Percentiles rank a stretch among this genome's conserved stretches.
phyloP scores from a whole-genome alignment of 148 eudicot species.

The Heliamphora exappendiculata region DNA sequence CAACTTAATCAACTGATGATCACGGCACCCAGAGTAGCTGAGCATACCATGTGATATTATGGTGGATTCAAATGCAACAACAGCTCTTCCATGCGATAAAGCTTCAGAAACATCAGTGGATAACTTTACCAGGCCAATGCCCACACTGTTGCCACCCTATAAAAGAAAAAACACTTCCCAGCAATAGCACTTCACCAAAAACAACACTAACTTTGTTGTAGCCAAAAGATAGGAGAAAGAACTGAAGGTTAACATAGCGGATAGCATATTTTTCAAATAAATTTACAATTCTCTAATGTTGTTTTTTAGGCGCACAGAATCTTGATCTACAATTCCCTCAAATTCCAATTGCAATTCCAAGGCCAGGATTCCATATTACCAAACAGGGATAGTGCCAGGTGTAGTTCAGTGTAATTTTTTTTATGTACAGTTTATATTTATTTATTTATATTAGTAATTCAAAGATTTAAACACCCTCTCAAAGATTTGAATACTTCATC shows the following conservation, averaged over 20 bases:
- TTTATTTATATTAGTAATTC: too few relatives aligned
- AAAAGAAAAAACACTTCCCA: not conserved
- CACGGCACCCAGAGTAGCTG: not conserved
- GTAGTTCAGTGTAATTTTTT: too few relatives aligned
- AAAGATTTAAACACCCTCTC: too few relatives aligned
- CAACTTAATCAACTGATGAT: not conserved
- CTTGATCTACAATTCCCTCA: not conserved
- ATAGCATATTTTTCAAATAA: not conserved
- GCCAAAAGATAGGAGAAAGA: not conserved
- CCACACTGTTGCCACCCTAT: constrained; percentile 12
- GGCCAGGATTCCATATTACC: not conserved
- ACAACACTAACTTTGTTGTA: not conserved
- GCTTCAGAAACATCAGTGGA: constrained; percentile 72
- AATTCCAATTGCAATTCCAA: not conserved
- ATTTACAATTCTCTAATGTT: not conserved
- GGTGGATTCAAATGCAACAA: constrained; percentile 93
- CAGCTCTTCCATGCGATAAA: constrained; percentile 57
- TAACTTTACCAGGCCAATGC: constrained; percentile 38
- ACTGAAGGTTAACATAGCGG: too few relatives aligned
- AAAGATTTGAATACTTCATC: too few relatives aligned
- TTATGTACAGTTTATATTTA: too few relatives aligned
- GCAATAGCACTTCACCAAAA: not conserved
- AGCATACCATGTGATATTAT: constrained; percentile 82
- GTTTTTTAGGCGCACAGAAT: not conserved
- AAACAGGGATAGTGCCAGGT: too few relatives aligned